Evolutionary conservation across 75 land plant genomes (phyloP).

Genomic region (Chamaecyparis obtusa): DNA sequence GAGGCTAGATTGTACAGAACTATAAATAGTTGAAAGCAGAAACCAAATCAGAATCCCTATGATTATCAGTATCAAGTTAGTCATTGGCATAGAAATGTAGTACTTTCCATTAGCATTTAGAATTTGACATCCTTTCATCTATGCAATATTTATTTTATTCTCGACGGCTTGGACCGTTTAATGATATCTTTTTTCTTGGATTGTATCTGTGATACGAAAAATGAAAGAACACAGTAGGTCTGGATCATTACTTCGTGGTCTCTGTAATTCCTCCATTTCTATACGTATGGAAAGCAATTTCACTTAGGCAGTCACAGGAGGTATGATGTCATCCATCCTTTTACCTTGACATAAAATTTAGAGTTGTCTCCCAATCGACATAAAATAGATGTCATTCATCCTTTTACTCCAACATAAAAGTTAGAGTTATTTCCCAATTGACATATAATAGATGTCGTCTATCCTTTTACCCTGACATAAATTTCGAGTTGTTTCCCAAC

Average conservation of each 20-base stretch:
- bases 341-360: too few species aligned
- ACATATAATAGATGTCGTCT: background rate
- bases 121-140: background rate
- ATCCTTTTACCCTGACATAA: background rate
- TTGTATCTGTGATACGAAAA: background rate
- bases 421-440: too few species aligned
- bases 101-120: background rate
- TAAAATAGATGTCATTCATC: too few species aligned
- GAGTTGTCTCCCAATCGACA: too few species aligned
- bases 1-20: background rate
- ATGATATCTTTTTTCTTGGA: background rate
- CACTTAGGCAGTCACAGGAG: too few species aligned
- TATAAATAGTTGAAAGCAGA: background rate
- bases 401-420: too few species aligned
- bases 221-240: background rate
- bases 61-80: background rate
- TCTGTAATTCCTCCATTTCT: too few species aligned
- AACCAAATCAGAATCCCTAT: background rate
- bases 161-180: background rate
- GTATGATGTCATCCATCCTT: too few species aligned
- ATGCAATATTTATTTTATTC: background rate
- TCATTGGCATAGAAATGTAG: background rate
- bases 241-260: background rate
- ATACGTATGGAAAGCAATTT: background rate
- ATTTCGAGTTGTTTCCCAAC: background rate